Conservation (phyloP, 768 basidiomycete species). For the Calocera viscosa region DNA sequence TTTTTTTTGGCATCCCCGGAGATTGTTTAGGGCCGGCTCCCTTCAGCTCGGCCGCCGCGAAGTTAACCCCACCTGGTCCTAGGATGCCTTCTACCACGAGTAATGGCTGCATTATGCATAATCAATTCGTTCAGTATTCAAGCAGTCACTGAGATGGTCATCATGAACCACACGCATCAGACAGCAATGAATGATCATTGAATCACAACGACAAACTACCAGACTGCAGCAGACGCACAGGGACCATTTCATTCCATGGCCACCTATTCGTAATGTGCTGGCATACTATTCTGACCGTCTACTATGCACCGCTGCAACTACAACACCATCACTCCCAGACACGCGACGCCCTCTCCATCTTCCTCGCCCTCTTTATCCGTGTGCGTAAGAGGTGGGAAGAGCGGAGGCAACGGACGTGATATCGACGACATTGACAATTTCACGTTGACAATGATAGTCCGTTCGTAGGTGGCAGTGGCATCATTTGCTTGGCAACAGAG, state of each 20-base stretch:
- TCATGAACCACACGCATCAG: no score
- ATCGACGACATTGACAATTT: neutral
- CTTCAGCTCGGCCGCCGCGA: neutral
- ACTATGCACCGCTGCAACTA: no score
- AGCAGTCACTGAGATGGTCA: neutral
- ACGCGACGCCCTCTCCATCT: slow-evolving; percentile 7
- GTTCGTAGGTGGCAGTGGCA: neutral
- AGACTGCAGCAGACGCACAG: neutral
- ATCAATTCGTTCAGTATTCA: no score
- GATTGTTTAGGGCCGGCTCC: slow-evolving; percentile 8
- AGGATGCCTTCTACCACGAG: no score
- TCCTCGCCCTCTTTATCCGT: slow-evolving; percentile 4
- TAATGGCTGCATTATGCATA: no score
- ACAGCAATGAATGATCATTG: neutral
- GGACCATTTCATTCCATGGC: slow-evolving; percentile 6
- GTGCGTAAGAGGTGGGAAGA: slow-evolving; percentile 5
- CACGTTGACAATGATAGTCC: neutral
- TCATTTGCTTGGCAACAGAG: neutral
- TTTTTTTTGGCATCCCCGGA: neutral
- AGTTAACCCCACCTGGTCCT: no score
- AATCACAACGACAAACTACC: neutral
- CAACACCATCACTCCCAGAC: neutral
- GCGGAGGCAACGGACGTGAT: neutral
- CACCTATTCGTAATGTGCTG: no score
- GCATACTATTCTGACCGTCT: no score